A percentile compares a stretch with the other conserved stretches of the same genome.
Conservation (phyloP, 1,284 basidiomycete genomes). For the Irpex sp. region DNA sequence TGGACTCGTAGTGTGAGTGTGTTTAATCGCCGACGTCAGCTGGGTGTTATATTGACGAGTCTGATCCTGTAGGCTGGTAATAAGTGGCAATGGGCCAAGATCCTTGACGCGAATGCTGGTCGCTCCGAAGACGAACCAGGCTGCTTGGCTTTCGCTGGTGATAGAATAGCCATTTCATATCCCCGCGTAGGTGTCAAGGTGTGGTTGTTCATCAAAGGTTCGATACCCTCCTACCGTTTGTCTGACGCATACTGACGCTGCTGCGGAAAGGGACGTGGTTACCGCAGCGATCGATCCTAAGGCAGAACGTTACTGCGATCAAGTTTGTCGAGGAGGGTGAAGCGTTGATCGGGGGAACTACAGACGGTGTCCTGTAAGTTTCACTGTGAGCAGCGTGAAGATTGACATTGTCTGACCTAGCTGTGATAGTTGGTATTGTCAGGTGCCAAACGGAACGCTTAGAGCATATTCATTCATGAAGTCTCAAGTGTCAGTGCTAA, state of each 20-base stretch:
- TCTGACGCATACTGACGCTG: background rate
- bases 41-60: background rate
- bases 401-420: background rate
- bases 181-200: conserved; percentile 55
- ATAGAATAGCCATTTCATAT: conserved; percentile 59
- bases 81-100: conserved; percentile 54
- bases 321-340: conserved; percentile 58
- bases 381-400: conserved; percentile 1
- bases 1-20: conserved; percentile 52
- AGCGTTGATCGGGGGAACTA: conserved; percentile 61
- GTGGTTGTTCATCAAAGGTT: conserved; percentile 61
- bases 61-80: conserved; percentile 36
- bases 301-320: conserved; percentile 58
- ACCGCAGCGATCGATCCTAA: conserved; percentile 52
- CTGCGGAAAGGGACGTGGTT: conserved; percentile 49
- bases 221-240: conserved; percentile 1
- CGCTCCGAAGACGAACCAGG: conserved; percentile 34
- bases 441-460: conserved; percentile 59
- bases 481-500: conserved; percentile 44
- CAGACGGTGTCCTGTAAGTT: conserved; percentile 62
- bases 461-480: conserved; percentile 53
- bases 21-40: background rate
- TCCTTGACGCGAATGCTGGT: conserved; percentile 41
- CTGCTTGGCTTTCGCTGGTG: conserved; percentile 51
- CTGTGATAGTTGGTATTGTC: conserved; percentile 53